These are phyloP conservation scores for Stachybotrys chlorohalonatus DNA, from an alignment of 2,329 filamentous ascomycete species.

Conservation along the genomic window DNA sequence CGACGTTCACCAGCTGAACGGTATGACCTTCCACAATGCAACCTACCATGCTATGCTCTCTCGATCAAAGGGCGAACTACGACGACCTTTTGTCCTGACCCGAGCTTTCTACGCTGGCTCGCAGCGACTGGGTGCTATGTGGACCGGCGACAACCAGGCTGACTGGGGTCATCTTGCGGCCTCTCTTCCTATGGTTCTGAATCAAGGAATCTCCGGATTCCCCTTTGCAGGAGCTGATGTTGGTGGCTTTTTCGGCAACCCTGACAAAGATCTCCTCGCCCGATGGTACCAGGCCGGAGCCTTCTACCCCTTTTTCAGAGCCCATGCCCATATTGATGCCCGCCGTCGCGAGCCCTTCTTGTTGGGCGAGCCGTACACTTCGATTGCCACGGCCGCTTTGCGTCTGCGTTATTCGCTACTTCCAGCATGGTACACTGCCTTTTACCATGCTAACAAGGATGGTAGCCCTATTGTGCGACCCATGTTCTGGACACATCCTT, in stretches of 20 bases:
- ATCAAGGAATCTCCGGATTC: slow-evolving; percentile 85
- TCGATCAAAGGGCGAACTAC: slow-evolving; percentile 76
- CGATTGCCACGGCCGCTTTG: slow-evolving; percentile 79
- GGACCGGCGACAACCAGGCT: slow-evolving; percentile 97
- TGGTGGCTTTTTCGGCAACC: slow-evolving; percentile 96
- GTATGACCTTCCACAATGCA: slow-evolving; percentile 90
- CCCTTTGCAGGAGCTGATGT: slow-evolving; percentile 95
- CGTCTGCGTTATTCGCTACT: slow-evolving; percentile 83
- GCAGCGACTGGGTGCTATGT: slow-evolving; percentile 89
- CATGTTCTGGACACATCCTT: slow-evolving; percentile 86
- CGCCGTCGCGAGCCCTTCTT: slow-evolving; percentile 91
- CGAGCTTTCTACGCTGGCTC: slow-evolving; percentile 87
- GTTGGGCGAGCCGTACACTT: slow-evolving; percentile 71
- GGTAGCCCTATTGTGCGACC: slow-evolving; percentile 84
- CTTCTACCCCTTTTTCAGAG: slow-evolving; percentile 98
- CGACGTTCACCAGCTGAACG: slow-evolving; percentile 92
- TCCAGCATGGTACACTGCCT: slow-evolving; percentile 94
- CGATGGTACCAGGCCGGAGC: slow-evolving; percentile 96
- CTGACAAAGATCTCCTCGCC: slow-evolving; percentile 80
- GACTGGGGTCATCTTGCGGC: slow-evolving; percentile 86
- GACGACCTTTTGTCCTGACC: slow-evolving; percentile 86
- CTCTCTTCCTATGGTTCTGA: slow-evolving; percentile 86
- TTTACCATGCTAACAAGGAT: slow-evolving; percentile 75
- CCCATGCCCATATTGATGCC: slow-evolving; percentile 92
- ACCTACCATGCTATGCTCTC: slow-evolving; percentile 78